Evolutionary conservation across 2,329 filamentous ascomycete species (phyloP), one percentile per base, ranked within the genome.

Genomic region (Ceratocystis harringtonii): DNA sequence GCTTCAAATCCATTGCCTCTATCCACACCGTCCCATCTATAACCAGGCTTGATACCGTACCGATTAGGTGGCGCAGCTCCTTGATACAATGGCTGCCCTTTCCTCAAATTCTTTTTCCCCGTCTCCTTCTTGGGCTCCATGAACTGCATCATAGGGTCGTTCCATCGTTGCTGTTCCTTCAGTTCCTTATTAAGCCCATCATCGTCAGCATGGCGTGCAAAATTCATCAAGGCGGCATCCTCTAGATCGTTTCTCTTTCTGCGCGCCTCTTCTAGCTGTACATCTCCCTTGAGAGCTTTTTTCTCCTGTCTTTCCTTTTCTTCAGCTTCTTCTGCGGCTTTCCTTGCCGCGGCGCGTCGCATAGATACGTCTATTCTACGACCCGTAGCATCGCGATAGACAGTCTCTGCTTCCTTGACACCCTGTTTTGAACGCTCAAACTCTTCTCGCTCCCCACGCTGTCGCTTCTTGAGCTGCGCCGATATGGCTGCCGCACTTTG

Each of bases 21-120:
- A 78, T 99, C 94, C 19, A 99, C 94, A 5, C 95, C 94, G 78
- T 99, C 94, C 94, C 94, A 99, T 69, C 90, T 80, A 77, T 95
- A 90, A 0, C 94, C 95, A 0, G 94, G 94, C 68, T 87, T 81
- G 68, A 99, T 97, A 0, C 89, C 90, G 76, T 97, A 97, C 22
- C 94, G 82, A 79, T 99, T 99, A 57, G 94, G 94, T 71, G 89
- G 82, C 65, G 88, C 89, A 0, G 86, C 81, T 0, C 92, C 94
- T 68, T 84, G 78, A 73, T 97, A 99, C 3, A 88, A 73, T 3
- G 87, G 89, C 69, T 81, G 84, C 15, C 76, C 74, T 65, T 75
- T 78, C 8, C 73, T 71, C 52, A 71, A 58, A 5, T 43, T 71
- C 65, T 70, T 75, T 63, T 71, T 71, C 60, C 71, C 70, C 1